Conservation (phyloP, 305 asterid genomes). For the Striga hermonthica region DNA sequence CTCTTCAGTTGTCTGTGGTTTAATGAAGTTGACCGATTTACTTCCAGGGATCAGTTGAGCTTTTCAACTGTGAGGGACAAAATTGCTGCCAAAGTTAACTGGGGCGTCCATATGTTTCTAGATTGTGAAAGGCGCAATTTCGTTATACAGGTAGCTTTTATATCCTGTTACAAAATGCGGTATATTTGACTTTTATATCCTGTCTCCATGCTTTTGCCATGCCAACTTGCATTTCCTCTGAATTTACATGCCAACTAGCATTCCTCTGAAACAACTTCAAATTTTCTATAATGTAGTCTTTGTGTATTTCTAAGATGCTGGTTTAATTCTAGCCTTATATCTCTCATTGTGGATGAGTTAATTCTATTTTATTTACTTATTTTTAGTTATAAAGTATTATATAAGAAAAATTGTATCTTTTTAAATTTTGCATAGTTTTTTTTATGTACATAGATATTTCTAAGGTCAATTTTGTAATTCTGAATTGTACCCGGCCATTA, state of each 20-base stretch:
- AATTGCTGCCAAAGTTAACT: conserved; percentile 59
- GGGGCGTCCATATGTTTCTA: conserved; percentile 83
- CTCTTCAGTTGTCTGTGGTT: conserved; percentile 96
- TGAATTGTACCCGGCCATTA: too few species aligned
- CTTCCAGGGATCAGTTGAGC: conserved; percentile 95
- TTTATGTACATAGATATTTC: too few species aligned
- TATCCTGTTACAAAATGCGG: conserved; percentile 11
- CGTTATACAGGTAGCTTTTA: conserved; percentile 70
- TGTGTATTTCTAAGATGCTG: too few species aligned
- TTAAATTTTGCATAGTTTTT: too few species aligned
- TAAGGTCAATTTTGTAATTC: too few species aligned
- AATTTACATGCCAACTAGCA: too few species aligned
- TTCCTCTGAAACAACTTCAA: neutral
- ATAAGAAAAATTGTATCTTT: too few species aligned
- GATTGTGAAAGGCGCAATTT: conserved; percentile 95
- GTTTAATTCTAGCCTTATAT: too few species aligned
- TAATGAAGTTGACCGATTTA: conserved; percentile 95
- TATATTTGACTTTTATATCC: neutral
- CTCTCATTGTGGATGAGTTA: too few species aligned
- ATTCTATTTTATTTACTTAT: too few species aligned
- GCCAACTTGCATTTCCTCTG: neutral
- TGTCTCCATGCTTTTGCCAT: conserved; percentile 10
- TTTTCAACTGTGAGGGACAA: conserved; percentile 92
- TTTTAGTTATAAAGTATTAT: too few species aligned
- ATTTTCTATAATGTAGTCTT: neutral